phyloP scores from a whole-genome alignment of 1,284 basidiomycete species.

The Malassezia pachydermatis region DNA sequence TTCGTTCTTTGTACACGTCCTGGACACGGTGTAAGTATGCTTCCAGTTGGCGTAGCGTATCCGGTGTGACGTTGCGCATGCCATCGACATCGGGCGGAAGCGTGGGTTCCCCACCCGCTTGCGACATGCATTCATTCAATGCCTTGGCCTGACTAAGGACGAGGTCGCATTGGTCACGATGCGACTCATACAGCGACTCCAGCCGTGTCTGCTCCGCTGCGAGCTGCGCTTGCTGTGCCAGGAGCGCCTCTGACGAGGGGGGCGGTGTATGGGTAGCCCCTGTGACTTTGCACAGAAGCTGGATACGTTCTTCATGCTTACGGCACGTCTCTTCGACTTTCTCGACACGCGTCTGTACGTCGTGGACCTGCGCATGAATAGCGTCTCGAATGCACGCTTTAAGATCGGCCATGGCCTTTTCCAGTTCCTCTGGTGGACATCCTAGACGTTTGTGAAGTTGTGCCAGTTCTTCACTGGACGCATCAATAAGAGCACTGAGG shows the following conservation, averaged over 20 bases:
- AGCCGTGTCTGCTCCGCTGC: constrained; percentile 14
- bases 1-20: constrained; percentile 27
- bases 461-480: constrained; percentile 30
- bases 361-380: constrained; percentile 35
- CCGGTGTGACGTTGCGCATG: constrained; percentile 25
- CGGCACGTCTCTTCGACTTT: constrained; percentile 25
- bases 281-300: constrained; percentile 15
- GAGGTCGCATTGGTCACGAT: constrained; percentile 5
- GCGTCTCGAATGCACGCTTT: constrained; percentile 36
- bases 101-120: constrained; percentile 5
- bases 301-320: constrained; percentile 18
- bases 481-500: constrained; percentile 28
- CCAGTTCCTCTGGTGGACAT: constrained; percentile 29
- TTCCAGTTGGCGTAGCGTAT: constrained; percentile 22
- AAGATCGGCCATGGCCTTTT: constrained; percentile 30
- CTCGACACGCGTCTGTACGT: constrained; percentile 29
- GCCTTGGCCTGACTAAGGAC: constrained; percentile 3
- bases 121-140: constrained; percentile 15
- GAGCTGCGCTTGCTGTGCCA: constrained; percentile 11
- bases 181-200: constrained; percentile 9
- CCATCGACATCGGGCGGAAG: neutral
- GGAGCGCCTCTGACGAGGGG: constrained; percentile 12
- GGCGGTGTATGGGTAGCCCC: neutral
- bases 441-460: constrained; percentile 35
- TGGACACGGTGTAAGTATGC: constrained; percentile 30